Evolutionary conservation across 495 filamentous ascomycete species (phyloP).

Genomic region (Achaetomiella virescens): DNA sequence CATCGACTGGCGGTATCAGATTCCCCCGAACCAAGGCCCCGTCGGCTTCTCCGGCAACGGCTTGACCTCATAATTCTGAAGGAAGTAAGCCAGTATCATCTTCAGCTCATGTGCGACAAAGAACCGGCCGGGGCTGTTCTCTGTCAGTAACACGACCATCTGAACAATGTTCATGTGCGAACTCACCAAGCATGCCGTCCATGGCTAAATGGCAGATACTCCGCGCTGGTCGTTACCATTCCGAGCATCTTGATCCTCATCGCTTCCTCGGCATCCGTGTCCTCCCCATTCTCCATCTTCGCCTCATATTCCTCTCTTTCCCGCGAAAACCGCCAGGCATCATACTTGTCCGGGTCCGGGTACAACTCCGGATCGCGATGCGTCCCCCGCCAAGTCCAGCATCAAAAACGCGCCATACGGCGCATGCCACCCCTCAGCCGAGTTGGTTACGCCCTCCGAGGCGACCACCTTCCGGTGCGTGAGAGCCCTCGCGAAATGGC

Average conservation of each 20-base stretch:
- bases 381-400: conserved; percentile 25
- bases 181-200: conserved; percentile 35
- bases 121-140: conserved; percentile 36
- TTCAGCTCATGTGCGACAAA: conserved; percentile 42
- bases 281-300: conserved; percentile 7
- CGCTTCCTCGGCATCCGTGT: conserved; percentile 20
- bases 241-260: conserved; percentile 25
- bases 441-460: conserved; percentile 28
- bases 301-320: conserved; percentile 31
- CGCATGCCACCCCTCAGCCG: conserved; percentile 29
- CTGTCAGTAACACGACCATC: not conserved
- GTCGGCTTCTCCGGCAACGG: conserved; percentile 22
- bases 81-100: conserved; percentile 33
- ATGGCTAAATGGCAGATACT: conserved; percentile 33
- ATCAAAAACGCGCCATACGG: conserved; percentile 28
- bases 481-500: conserved; percentile 24
- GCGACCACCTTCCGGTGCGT: conserved; percentile 34
- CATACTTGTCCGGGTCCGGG: conserved; percentile 27
- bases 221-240: conserved; percentile 34
- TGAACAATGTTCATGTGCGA: not conserved
- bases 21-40: conserved; percentile 29
- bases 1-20: conserved; percentile 25
- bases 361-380: conserved; percentile 32
- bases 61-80: conserved; percentile 40
- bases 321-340: conserved; percentile 29